Evolutionary conservation across 2,329 filamentous ascomycete genomes (phyloP).

Genomic region (Aciculosporium take): DNA sequence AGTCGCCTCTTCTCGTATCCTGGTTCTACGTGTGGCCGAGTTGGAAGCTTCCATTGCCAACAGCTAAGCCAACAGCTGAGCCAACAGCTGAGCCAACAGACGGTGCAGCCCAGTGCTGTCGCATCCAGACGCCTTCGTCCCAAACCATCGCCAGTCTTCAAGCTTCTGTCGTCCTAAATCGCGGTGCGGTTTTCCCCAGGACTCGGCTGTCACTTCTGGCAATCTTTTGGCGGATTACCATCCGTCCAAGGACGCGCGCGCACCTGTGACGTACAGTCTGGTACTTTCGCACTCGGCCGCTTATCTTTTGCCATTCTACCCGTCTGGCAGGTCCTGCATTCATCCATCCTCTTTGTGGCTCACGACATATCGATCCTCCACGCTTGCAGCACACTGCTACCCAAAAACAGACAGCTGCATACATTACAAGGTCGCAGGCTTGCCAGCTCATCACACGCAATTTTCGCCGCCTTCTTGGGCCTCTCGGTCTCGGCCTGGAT

Average conservation of each 20-base stretch:
- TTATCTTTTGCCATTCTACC: neutral
- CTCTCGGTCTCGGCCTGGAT: conserved; percentile 7
- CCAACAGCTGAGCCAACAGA: neutral
- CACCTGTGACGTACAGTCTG: neutral
- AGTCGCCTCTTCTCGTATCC: too few relatives aligned
- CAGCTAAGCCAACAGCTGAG: neutral
- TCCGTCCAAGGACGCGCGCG: neutral
- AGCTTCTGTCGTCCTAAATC: neutral
- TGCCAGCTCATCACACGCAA: conserved; percentile 8
- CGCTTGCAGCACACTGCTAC: conserved; percentile 1
- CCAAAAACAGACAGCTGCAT: conserved; percentile 8
- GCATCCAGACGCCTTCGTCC: neutral
- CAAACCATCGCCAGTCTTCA: neutral
- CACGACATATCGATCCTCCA: conserved; percentile 4
- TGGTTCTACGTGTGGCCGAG: too few relatives aligned
- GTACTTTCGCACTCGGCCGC: neutral
- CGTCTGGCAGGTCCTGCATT: neutral
- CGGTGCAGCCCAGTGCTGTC: conserved; percentile 2
- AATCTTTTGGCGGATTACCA: neutral
- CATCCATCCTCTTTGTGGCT: neutral
- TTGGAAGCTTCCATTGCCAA: neutral
- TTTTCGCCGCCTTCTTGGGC: neutral
- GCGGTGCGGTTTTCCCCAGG: neutral
- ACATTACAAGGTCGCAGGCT: conserved; percentile 2
- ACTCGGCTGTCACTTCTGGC: neutral